These are phyloP conservation scores for Gracilaria gracilis DNA, from an alignment of 23 red algal species.

Conservation along the genomic window DNA sequence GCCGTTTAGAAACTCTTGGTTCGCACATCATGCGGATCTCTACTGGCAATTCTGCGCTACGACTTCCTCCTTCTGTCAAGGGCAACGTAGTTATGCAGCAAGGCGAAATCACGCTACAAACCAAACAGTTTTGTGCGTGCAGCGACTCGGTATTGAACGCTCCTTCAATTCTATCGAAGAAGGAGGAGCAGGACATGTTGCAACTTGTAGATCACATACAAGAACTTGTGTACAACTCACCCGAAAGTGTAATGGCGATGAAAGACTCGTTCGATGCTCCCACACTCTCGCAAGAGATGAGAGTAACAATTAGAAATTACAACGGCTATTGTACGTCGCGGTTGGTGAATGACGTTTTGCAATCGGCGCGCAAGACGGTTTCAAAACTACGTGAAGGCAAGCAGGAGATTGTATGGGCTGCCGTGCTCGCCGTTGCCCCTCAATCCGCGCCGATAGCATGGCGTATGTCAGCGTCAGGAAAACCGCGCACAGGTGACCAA, in stretches of 20 bases:
- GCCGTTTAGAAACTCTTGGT: not conserved
- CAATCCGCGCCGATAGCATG: not conserved
- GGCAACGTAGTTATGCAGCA: not conserved
- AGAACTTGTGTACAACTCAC: not conserved
- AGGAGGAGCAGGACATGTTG: not conserved
- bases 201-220: constrained; percentile 10
- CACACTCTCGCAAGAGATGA: not conserved
- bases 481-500: not conserved
- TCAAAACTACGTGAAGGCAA: not conserved
- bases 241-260: not conserved
- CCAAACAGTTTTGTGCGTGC: not conserved
- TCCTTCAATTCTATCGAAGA: not conserved
- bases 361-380: not conserved
- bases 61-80: not conserved
- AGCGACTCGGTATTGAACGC: not conserved
- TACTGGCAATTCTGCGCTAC: not conserved
- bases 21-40: not conserved
- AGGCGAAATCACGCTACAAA: not conserved
- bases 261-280: not conserved
- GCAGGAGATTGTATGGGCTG: not conserved
- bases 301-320: not conserved
- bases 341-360: not conserved
- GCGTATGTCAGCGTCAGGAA: not conserved
- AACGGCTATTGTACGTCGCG: not conserved
- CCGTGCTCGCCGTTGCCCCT: not conserved